These are phyloP conservation scores for Batrachochytrium dendrobatidis DNA, from an alignment of 371 early-diverging fungal species.

Conservation along the genomic window DNA sequence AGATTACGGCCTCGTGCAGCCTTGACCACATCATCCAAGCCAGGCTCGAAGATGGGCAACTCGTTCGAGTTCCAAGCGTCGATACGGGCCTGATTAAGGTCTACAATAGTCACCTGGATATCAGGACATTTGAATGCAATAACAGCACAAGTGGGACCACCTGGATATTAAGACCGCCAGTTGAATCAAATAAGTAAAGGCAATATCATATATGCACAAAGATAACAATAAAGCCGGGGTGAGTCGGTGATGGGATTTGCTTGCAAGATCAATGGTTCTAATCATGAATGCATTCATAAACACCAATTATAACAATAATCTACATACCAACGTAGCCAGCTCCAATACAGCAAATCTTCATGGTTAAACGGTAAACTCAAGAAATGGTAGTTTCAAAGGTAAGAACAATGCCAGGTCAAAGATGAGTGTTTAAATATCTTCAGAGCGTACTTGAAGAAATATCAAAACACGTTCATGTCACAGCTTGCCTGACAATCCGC, in stretches of 20 bases:
- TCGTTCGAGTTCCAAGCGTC: slow-evolving; percentile 81
- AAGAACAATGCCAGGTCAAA: neutral
- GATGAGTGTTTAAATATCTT: neutral
- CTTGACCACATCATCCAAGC: slow-evolving; percentile 75
- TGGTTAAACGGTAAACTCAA: neutral
- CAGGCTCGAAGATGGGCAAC: slow-evolving; percentile 88
- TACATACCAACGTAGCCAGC: slow-evolving; percentile 88
- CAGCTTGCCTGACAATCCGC: neutral
- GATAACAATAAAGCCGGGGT: neutral
- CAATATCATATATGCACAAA: too few relatives aligned
- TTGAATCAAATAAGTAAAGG: neutral
- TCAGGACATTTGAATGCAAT: slow-evolving; percentile 85
- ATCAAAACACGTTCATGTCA: neutral
- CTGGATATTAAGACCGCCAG: slow-evolving; percentile 43
- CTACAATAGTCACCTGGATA: slow-evolving; percentile 84
- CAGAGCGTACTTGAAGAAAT: neutral
- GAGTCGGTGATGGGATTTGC: neutral
- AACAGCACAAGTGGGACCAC: slow-evolving; percentile 92
- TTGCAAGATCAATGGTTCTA: neutral
- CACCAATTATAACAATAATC: neutral
- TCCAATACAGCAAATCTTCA: slow-evolving; percentile 71
- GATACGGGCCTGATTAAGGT: slow-evolving; percentile 68
- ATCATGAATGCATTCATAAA: neutral
- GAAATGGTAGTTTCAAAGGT: neutral
- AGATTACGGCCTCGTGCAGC: slow-evolving; percentile 69